phyloP scores from a whole-genome alignment of 2,329 filamentous ascomycete species.

The Xenoacremonium recifei region DNA sequence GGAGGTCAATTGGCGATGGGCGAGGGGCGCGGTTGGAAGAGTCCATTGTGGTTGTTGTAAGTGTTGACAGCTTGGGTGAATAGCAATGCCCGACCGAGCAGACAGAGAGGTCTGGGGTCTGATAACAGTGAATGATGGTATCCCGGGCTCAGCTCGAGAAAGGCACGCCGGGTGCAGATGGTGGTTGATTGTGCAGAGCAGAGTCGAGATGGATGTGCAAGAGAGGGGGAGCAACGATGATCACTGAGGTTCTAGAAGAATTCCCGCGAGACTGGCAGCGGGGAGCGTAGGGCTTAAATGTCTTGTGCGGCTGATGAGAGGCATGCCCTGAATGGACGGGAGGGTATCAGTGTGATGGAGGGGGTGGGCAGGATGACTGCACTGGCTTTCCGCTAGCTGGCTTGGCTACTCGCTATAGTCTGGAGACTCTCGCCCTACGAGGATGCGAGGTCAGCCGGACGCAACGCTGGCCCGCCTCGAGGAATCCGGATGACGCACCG shows the following conservation, averaged over 20 bases:
- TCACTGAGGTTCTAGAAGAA: background rate
- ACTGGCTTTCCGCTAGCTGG: no score
- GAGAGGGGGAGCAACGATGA: background rate
- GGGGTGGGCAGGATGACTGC: no score
- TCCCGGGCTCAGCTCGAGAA: no score
- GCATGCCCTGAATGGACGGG: no score
- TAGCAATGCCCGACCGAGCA: no score
- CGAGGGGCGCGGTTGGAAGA: conserved; percentile 7
- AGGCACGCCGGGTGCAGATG: no score
- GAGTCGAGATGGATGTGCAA: background rate
- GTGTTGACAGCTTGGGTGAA: no score
- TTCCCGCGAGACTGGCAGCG: background rate
- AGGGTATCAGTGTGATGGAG: no score
- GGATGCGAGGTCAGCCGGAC: conserved; percentile 9
- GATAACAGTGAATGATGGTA: no score
- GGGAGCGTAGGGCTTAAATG: conserved; percentile 13
- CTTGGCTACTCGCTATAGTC: no score
- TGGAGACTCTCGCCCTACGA: background rate
- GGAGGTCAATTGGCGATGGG: conserved; percentile 12
- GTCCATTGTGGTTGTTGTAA: conserved; percentile 9
- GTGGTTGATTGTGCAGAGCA: background rate
- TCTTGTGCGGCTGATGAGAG: background rate
- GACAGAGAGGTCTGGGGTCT: no score
- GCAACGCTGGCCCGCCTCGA: conserved; percentile 8
- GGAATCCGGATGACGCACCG: conserved; percentile 17